A percentile compares a stretch with the other conserved stretches of the same genome.
Conservation (phyloP, 202 grass and related monocot genomes). For the Schoenoplectus tabernaemontani region DNA sequence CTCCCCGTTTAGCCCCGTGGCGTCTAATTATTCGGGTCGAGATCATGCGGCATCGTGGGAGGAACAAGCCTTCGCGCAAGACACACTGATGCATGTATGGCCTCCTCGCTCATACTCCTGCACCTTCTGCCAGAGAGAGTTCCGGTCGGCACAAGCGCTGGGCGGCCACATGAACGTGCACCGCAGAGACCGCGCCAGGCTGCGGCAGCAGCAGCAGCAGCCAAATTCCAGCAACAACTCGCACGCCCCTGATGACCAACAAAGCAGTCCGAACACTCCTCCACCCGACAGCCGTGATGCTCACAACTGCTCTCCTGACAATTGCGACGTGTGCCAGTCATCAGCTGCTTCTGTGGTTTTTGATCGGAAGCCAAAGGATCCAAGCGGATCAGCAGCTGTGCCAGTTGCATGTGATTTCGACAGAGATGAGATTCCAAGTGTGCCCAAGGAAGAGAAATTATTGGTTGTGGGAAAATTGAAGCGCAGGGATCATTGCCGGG, state of each 20-base stretch:
- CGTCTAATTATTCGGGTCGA: not conserved
- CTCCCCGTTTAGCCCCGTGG: not conserved
- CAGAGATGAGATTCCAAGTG: slow-evolving; percentile 26
- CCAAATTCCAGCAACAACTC: slow-evolving; percentile 22
- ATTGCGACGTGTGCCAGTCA: slow-evolving; percentile 17
- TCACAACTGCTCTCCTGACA: not conserved
- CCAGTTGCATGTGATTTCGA: slow-evolving; percentile 23
- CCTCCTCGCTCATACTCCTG: slow-evolving; percentile 64
- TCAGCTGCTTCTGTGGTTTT: not conserved
- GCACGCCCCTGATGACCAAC: not conserved
- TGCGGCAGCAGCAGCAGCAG: slow-evolving; percentile 27
- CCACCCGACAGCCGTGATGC: not conserved
- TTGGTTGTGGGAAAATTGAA: slow-evolving; percentile 10
- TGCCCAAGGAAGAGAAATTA: not conserved
- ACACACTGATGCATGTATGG: slow-evolving; percentile 48
- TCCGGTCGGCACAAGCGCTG: slow-evolving; percentile 64
- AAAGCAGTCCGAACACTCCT: not conserved
- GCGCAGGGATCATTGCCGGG: slow-evolving; percentile 4
- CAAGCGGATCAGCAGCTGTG: not conserved
- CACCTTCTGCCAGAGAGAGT: slow-evolving; percentile 65
- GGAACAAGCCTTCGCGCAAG: slow-evolving; percentile 53
- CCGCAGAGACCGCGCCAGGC: slow-evolving; percentile 58
- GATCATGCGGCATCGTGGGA: slow-evolving; percentile 44
- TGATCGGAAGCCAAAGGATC: not conserved
- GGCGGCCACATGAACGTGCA: slow-evolving; percentile 89